Conservation (phyloP, 805 yeast genomes). For the Grigorovia yakushimaensis region DNA sequence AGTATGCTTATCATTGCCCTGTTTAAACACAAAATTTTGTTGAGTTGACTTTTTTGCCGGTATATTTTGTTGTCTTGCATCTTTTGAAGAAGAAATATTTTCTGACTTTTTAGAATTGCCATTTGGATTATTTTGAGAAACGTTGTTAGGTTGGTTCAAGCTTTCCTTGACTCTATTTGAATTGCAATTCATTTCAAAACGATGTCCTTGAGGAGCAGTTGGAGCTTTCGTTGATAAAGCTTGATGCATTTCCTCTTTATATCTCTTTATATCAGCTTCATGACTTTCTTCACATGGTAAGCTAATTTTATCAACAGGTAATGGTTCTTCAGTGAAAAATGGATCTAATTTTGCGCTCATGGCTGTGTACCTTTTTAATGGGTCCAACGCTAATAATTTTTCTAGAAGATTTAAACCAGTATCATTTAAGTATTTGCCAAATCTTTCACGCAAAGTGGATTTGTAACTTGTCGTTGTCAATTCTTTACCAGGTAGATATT, state of each 20-base stretch:
- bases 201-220: constrained; percentile 27
- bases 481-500: constrained; percentile 43
- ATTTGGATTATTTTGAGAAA: neutral
- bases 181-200: constrained; percentile 9
- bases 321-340: constrained; percentile 60
- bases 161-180: neutral
- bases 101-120: constrained; percentile 1
- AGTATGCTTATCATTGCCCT: neutral
- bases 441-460: constrained; percentile 41
- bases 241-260: constrained; percentile 35
- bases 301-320: constrained; percentile 47
- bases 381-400: constrained; percentile 60
- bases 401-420: constrained; percentile 48
- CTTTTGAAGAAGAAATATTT: constrained; percentile 3
- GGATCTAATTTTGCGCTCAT: constrained; percentile 60
- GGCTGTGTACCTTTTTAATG: constrained; percentile 67
- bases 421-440: constrained; percentile 31
- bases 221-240: constrained; percentile 27
- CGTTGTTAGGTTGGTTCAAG: neutral
- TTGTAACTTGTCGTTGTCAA: constrained; percentile 26
- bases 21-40: neutral
- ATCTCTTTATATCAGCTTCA: constrained; percentile 66
- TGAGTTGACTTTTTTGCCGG: neutral
- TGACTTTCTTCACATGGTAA: constrained; percentile 79
- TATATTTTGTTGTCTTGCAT: neutral